A percentile compares a stretch with the other conserved stretches of the same genome.
These are phyloP conservation scores for Rossbeevera mucosa DNA, from an alignment of 768 basidiomycete genomes.

Conservation along the genomic window DNA sequence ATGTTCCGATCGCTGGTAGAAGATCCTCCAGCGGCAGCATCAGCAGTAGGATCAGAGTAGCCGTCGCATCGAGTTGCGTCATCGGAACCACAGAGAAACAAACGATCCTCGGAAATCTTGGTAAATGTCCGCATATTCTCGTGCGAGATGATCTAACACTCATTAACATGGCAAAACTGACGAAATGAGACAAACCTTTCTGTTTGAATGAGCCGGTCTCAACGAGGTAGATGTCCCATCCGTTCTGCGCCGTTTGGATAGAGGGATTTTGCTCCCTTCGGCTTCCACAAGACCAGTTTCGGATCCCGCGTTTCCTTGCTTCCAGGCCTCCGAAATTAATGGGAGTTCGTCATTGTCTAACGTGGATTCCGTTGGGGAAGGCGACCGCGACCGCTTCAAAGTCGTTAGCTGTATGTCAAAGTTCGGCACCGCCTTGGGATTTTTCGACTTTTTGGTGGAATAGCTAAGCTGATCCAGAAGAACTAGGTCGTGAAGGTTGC, in stretches of 20 bases:
- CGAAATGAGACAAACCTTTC: conserved; percentile 15
- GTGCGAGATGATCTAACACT: conserved; percentile 1
- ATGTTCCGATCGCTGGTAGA: conserved; percentile 1
- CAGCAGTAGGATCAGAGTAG: conserved; percentile 27
- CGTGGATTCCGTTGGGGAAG: conserved; percentile 5
- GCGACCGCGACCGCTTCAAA: conserved; percentile 21
- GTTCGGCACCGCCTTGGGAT: conserved; percentile 33
- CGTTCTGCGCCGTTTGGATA: conserved; percentile 18
- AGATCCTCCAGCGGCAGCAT: conserved; percentile 1
- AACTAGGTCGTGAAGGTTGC: conserved; percentile 34
- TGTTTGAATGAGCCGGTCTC: not conserved
- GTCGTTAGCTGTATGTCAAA: conserved; percentile 49
- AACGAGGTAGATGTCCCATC: not conserved
- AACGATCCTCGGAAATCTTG: not conserved
- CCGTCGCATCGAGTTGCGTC: conserved; percentile 9
- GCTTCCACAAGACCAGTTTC: conserved; percentile 35
- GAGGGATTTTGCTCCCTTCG: conserved; percentile 21
- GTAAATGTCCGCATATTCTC: not conserved
- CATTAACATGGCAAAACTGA: conserved; percentile 10
- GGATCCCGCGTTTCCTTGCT: conserved; percentile 30
- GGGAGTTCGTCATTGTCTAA: conserved; percentile 31
- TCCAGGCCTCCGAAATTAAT: conserved; percentile 28
- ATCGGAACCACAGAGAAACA: conserved; percentile 19
- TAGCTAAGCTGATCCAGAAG: conserved; percentile 40
- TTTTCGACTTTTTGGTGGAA: conserved; percentile 3